Evolutionary conservation across 2,329 filamentous ascomycete genomes (phyloP), one percentile per base, ranked within the genome.

Genomic region (Penicillium sp.): DNA sequence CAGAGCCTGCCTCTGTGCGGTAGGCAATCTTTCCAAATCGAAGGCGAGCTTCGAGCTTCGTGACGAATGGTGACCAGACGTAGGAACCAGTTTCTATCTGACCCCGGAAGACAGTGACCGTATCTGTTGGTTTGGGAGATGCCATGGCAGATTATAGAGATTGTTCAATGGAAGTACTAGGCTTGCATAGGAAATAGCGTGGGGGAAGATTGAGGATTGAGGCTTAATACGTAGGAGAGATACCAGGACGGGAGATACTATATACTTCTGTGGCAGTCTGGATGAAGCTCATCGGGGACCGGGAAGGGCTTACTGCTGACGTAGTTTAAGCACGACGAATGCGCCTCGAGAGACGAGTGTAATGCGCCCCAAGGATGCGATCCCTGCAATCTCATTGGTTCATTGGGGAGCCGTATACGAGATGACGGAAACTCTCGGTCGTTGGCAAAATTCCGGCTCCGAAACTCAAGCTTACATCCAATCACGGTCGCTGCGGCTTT

Each of bases 31-130:
- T 68, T 2, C 77, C 77, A 61, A 86, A 79, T 14, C 86, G 84
- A 6, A 88, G 76, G 14, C 85, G 83, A 19, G 83, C 77, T 66
- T 89, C 86, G 51, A 88, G 75, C 68, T 88, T 88, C 45, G 73
- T 82, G 52, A 86, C 84, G 62, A 86, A 88, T 10, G 85, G 84
- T 0, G 85, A 87, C 83, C 83, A 86, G 50, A 80, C 77, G 63
- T 86, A 79, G 19, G 63, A 62, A 5, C 72, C 74, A 1, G 68
- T 57, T 2, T 72, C 67, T 31, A 73, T 71, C 56, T 76, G 81
- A 47, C 84, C 84, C 41, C 84, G 81, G 68, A 77, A 84, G 48
- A 87, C 59, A 7, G 73, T 81, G 37, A 62, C 19, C n/a, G 14
- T 21, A 19, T 35, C n/a, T 16, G 19, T 26, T 19, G 51, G 1